phyloP scores from a whole-genome alignment of 2,329 filamentous ascomycete genomes.

The Calonectria ilicicola region DNA sequence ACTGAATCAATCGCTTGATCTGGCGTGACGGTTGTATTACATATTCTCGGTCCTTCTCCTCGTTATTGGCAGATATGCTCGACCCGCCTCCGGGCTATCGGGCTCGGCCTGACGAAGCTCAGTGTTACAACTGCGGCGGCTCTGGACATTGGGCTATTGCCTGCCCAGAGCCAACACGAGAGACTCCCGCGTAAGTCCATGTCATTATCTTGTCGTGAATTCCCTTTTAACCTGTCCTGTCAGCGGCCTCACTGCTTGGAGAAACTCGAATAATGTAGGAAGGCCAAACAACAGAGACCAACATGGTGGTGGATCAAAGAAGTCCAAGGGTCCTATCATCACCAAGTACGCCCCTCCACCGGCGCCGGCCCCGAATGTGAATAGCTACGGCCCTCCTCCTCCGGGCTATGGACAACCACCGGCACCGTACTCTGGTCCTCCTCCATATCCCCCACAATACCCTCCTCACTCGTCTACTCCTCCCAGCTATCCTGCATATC shows the following conservation, averaged over 20 bases:
- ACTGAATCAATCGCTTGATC: slow-evolving; percentile 17
- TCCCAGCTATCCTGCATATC: slow-evolving; percentile 42
- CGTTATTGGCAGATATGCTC: slow-evolving; percentile 40
- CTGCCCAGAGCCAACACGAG: slow-evolving; percentile 63
- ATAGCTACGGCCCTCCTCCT: slow-evolving; percentile 42
- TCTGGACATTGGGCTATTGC: slow-evolving; percentile 65
- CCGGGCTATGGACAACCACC: slow-evolving; percentile 40
- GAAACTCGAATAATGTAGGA: slow-evolving; percentile 44
- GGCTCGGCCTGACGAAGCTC: slow-evolving; percentile 49
- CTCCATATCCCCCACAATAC: slow-evolving; percentile 39
- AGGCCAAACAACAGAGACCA: slow-evolving; percentile 45
- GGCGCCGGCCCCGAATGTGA: slow-evolving; percentile 23
- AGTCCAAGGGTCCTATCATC: slow-evolving; percentile 49
- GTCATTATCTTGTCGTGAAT: slow-evolving; percentile 1
- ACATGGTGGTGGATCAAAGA: slow-evolving; percentile 45
- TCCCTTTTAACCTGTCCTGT: slow-evolving; percentile 21
- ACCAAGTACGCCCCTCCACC: slow-evolving; percentile 50
- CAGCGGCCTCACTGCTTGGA: slow-evolving; percentile 53
- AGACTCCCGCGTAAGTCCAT: slow-evolving; percentile 62
- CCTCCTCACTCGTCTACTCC: slow-evolving; percentile 37
- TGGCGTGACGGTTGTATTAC: background rate
- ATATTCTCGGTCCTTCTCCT: slow-evolving; percentile 1
- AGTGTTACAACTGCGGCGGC: slow-evolving; percentile 67
- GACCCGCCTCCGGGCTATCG: slow-evolving; percentile 43
- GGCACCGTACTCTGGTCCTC: slow-evolving; percentile 39